Evolutionary conservation across 495 filamentous ascomycete genomes (phyloP), one percentile per base, ranked within the genome.

Genomic region (Pseudevernia furfuracea): DNA sequence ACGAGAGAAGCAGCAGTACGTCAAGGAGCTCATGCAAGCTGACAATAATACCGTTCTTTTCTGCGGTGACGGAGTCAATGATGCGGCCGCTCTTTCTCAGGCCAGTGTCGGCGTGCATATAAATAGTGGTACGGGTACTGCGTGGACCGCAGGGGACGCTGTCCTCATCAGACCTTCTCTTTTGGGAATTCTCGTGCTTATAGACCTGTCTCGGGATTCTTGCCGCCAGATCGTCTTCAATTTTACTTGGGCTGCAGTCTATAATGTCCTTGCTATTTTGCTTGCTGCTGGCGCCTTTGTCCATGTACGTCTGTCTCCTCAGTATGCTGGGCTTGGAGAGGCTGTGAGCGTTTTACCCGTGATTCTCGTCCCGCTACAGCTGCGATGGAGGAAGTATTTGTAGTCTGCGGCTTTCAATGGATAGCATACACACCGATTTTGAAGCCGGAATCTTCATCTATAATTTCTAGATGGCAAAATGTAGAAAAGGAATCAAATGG

Each of bases 11-110:
- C 74, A 85, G 67, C 71, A 66, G 1, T 89, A 89, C 71, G 76
- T 90, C 59, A 72, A 84, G 58, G 48, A 71, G 12, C 67, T 82
- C 60, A 64, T 38, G 58, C 65, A 72, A 11, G 65, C 79, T 21
- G 61, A 55, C 6, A 41, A 52, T 8, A 36, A 37, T 23, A 44
- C 39, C 5, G 79, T 90, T 28, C 66, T 92, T 23, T 92, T 93
- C 74, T 80, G 81, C 67, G 90, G 90, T 52, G 90, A 94, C 69
- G 90, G 90, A 11, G 90, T 87, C 6, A 94, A 94, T 73, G 90
- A 92, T 71, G 88, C 89, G 0, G 77, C 86, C 17, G 89, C 90
- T 3, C 79, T 94, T 9, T 82, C 87, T 4, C 80, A 84, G 68
- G 87, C 90, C n/a, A 83, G 82, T 34, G 83, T 94, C 65, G 90